These are phyloP conservation scores for Vanilla planifolia DNA, from an alignment of 106 monocot species.

Conservation along the genomic window DNA sequence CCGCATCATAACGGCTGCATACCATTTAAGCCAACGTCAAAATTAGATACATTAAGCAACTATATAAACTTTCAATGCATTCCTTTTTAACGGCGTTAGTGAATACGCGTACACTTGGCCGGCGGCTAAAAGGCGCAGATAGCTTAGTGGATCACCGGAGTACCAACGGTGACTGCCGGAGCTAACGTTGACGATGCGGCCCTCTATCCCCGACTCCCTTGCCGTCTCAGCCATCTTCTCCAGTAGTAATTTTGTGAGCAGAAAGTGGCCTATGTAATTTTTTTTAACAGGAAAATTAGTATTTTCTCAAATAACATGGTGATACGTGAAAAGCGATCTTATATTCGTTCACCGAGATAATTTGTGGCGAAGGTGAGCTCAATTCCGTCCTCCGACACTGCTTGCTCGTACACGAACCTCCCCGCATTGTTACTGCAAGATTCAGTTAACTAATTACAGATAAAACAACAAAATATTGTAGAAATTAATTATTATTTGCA, in stretches of 20 bases:
- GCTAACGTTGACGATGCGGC: conserved; percentile 48
- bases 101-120: not conserved
- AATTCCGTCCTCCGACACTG: conserved; percentile 32
- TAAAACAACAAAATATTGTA: not conserved
- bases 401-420: conserved; percentile 23
- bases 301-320: not conserved
- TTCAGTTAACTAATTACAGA: not conserved
- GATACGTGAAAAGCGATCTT: not conserved
- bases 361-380: conserved; percentile 68
- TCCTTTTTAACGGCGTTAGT: not conserved
- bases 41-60: not conserved
- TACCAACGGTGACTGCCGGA: conserved; percentile 48
- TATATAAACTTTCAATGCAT: not conserved
- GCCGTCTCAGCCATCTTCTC: conserved; percentile 48
- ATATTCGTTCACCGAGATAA: conserved; percentile 34
- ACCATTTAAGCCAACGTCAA: not conserved
- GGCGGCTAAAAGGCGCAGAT: conserved; percentile 4
- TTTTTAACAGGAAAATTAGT: not conserved
- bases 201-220: conserved; percentile 27
- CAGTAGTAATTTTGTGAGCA: conserved; percentile 41
- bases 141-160: not conserved
- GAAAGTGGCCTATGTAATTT: conserved; percentile 28
- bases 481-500: not conserved
- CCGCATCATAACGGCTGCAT: conserved; percentile 23
- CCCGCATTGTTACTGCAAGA: conserved; percentile 57